Evolutionary conservation across 768 basidiomycete genomes (phyloP).

Genomic region (Boletus sp.): DNA sequence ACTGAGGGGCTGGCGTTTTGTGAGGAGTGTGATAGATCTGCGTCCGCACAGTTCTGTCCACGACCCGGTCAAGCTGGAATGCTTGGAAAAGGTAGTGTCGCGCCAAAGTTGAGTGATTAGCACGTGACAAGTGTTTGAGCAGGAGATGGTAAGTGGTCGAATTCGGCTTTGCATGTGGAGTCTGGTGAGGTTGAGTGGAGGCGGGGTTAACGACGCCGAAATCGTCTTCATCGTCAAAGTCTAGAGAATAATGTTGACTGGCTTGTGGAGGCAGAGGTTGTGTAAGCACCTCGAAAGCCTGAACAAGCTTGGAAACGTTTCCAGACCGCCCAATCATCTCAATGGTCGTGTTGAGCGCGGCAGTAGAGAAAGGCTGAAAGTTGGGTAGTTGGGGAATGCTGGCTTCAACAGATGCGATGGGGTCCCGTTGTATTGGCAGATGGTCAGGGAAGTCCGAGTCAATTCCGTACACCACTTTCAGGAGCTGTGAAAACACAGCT

Average conservation of each 20-base stretch:
- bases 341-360: conserved; percentile 69
- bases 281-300: conserved; percentile 76
- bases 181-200: conserved; percentile 30
- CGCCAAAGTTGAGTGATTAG: conserved; percentile 49
- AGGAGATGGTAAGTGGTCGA: conserved; percentile 64
- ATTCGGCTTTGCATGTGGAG: conserved; percentile 54
- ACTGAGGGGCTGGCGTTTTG: conserved; percentile 44
- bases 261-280: conserved; percentile 57
- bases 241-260: conserved; percentile 42
- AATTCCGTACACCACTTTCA: conserved; percentile 71
- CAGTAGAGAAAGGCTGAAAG: conserved; percentile 53
- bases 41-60: conserved; percentile 33
- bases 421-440: conserved; percentile 36
- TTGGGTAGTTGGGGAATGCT: conserved; percentile 12
- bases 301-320: conserved; percentile 63
- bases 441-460: conserved; percentile 75
- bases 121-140: conserved; percentile 52
- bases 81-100: conserved; percentile 66
- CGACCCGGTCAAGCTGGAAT: conserved; percentile 40
- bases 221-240: conserved; percentile 67
- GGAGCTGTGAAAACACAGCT: conserved; percentile 52
- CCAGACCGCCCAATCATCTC: conserved; percentile 63
- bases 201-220: conserved; percentile 42
- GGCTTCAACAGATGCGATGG: background rate
- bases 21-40: conserved; percentile 30